These are phyloP conservation scores for Helminthosporium solani DNA, from an alignment of 2,329 filamentous ascomycete genomes.

Conservation along the genomic window DNA sequence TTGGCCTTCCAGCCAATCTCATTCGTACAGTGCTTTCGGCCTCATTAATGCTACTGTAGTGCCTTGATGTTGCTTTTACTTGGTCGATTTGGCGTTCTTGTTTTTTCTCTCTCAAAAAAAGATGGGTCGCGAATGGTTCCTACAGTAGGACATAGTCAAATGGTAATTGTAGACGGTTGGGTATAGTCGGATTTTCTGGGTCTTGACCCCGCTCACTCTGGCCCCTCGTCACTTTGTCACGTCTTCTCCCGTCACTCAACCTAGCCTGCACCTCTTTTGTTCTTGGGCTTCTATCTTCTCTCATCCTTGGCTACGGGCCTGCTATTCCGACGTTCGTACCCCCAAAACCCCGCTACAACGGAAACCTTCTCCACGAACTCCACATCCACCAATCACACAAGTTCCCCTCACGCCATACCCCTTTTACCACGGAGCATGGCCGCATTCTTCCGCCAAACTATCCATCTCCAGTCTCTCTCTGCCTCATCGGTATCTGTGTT, in stretches of 20 bases:
- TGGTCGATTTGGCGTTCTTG: not conserved
- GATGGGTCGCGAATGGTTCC: not conserved
- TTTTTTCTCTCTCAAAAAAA: too few species aligned
- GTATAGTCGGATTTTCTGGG: not conserved
- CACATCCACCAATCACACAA: slow-evolving; percentile 29
- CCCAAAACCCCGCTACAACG: slow-evolving; percentile 7
- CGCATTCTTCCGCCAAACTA: slow-evolving; percentile 23
- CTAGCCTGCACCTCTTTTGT: too few species aligned
- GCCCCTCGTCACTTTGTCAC: not conserved
- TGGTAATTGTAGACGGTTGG: not conserved
- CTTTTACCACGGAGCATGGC: slow-evolving; percentile 23
- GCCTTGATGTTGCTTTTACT: not conserved
- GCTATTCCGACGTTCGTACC: slow-evolving; percentile 4
- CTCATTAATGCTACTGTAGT: not conserved
- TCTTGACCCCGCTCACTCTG: not conserved
- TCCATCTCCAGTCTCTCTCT: slow-evolving; percentile 14
- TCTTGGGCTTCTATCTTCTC: not conserved
- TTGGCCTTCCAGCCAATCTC: too few species aligned
- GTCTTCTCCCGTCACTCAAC: not conserved
- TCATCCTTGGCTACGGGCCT: not conserved
- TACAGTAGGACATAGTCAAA: not conserved
- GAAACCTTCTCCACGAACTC: slow-evolving; percentile 20
- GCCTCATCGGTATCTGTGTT: slow-evolving; percentile 3
- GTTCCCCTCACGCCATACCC: slow-evolving; percentile 9
- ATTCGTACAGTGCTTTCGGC: not conserved